Evolutionary conservation across 2,329 filamentous ascomycete genomes (phyloP).

Genomic region (Colletotrichum ledebouriae): DNA sequence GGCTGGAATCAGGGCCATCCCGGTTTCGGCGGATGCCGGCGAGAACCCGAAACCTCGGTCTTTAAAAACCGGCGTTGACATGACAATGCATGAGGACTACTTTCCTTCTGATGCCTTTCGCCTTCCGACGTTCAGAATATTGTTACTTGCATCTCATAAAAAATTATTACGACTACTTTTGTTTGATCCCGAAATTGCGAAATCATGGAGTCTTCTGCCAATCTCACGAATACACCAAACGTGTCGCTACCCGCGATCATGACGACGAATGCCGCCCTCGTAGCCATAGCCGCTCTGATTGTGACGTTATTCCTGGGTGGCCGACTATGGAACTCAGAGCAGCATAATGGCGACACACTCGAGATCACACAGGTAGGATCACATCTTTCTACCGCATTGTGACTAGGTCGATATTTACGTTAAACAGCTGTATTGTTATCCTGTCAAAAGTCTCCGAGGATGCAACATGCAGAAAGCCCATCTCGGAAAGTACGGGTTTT

Average conservation of each 20-base stretch:
- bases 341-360: neutral
- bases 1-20: constrained; percentile 11
- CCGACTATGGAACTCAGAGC: neutral
- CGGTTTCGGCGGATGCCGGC: neutral
- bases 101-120: too few species aligned
- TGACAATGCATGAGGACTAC: neutral
- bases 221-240: neutral
- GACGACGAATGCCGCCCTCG: neutral
- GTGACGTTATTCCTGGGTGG: neutral
- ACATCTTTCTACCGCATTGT: too few species aligned
- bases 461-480: neutral
- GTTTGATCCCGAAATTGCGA: too few species aligned
- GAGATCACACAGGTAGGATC: constrained; percentile 23
- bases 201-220: constrained; percentile 1
- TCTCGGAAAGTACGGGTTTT: constrained; percentile 6
- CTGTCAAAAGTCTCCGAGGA: constrained; percentile 10
- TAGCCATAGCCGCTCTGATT: neutral
- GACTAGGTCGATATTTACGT: too few species aligned
- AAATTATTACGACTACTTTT: too few species aligned
- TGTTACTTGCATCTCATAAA: too few species aligned
- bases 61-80: neutral
- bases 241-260: neutral
- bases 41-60: neutral
- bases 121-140: too few species aligned
- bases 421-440: constrained; percentile 13